Base-by-base conservation (phyloP, 441 rosid species). In the Gossypium gossypioides region DNA sequence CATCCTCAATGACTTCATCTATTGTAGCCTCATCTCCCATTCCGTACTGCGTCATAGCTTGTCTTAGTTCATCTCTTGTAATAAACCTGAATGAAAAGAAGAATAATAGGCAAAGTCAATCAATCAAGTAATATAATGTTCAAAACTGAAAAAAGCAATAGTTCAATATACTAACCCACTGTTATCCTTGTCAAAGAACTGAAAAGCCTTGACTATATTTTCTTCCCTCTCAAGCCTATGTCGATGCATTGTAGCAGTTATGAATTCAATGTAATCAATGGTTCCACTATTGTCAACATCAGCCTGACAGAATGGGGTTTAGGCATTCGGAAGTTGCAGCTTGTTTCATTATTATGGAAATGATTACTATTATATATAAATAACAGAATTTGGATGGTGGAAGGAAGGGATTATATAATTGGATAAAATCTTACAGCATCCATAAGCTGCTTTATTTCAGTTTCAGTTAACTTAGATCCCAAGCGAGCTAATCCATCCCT, bases 11-110 rank as follows among this genome's bases (percentile, higher is more conserved):
- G 74, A 91, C 75, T 81, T 91, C 92, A 69, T 91, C 85, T 74
- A 93, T 85, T 12, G 89, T 89, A 0, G 86, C 89, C 22, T 91
- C 97, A 66, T 91, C 97, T 7, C 94, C 97, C 91, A 89, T 84
- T 24, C 96, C 95, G 61, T 86, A 77, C 68, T 87, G 59, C 1
- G 87, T 77, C 98, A 93, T 85, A 16, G 88, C 87, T 22, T 87
- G 87, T 79, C 88, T 86, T 27, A 93, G 81, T 78, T 93, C 98
- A 12, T 93, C 98, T 76, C 97, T 88, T 57, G 97, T 88, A 70
- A 93, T 91, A 78, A 79, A 86, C 75, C 98, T 91, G 63, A 46
- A 16, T 10, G 34, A 57, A 12, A 13, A 57, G 34, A 29, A 29
- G 34, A 29, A 4, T 29, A 29, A 29, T 4, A 29, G 6, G 34